Evolutionary conservation across 2,329 filamentous ascomycete species (phyloP), one percentile per base, ranked within the genome.

Genomic region (Cytospora schulzeri): DNA sequence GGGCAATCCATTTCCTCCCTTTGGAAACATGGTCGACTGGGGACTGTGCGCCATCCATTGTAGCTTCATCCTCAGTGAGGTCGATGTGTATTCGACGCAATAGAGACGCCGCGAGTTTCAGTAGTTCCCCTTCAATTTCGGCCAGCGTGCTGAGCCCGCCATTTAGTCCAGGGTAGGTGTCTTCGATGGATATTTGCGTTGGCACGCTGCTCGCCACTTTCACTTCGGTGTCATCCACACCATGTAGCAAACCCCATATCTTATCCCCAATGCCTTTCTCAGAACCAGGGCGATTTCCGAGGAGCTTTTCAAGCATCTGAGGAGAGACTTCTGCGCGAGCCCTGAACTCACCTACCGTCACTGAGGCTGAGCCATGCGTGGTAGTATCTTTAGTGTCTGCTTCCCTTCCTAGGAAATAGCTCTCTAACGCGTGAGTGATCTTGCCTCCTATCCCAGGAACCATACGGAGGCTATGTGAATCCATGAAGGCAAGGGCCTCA

Each of bases 131-230:
- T 51, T 80, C 77, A 33, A 96, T 86, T 65, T 88, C 83, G 1
- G 85, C 75, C 59, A 89, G 73, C 0, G 82, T 87, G 69, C 90
- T 85, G 1, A 97, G 79, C 0, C 88, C 86, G 28, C 86, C 83
- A 1, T 83, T 81, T 38, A 84, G 81, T 2, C 64, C 60, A 1
- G 64, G 64, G 74, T 96, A 98, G 19, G 92, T 95, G 76, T 98
- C 93, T 73, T 98, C 94, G 68, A 98, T 95, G 75, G 92, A 95
- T 73, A 98, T 96, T 75, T 97, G 93, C 1, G 87, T 88, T 0
- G 94, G 94, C 1, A 96, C 77, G 53, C 88, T 85, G 69, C 85
- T 86, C 2, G 88, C 90, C 67, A 88, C 82, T 57, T 88, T 87
- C 22, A 98, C 92, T 65, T 91, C 88, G 0, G 84, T 82, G 60